phyloP scores from a whole-genome alignment of 2,329 filamentous ascomycete genomes.

The Leptographium flavum region DNA sequence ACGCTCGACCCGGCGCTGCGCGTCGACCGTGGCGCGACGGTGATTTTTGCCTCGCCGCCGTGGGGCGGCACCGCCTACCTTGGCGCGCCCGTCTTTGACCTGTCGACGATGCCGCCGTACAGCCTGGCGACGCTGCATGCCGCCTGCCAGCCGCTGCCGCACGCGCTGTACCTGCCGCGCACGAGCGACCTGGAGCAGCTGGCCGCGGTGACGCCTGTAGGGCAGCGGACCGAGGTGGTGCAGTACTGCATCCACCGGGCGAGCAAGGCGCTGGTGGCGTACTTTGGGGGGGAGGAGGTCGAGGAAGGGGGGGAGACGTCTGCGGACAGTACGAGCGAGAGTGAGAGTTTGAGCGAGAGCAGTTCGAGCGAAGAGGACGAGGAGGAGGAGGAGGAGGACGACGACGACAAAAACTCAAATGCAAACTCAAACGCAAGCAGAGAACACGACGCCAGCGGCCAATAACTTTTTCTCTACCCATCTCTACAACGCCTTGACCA shows the following conservation, averaged over 20 bases:
- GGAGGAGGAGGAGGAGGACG: background rate
- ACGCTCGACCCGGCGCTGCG: slow-evolving; percentile 23
- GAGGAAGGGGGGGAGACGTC: too few species aligned
- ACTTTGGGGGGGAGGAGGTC: slow-evolving; percentile 26
- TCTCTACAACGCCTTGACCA: slow-evolving; percentile 40
- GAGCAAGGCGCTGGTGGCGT: slow-evolving; percentile 67
- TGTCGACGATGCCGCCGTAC: slow-evolving; percentile 82
- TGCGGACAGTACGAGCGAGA: background rate
- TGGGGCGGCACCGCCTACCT: slow-evolving; percentile 46
- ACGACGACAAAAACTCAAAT: background rate
- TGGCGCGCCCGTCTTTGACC: slow-evolving; percentile 59
- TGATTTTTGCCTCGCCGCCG: slow-evolving; percentile 43
- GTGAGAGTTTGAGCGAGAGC: background rate
- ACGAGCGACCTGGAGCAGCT: slow-evolving; percentile 74
- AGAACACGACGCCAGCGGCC: background rate
- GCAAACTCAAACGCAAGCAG: background rate
- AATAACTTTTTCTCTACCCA: background rate
- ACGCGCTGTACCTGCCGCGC: slow-evolving; percentile 71
- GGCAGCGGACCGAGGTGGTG: slow-evolving; percentile 47
- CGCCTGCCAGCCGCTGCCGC: slow-evolving; percentile 44
- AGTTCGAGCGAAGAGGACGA: background rate
- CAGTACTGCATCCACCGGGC: slow-evolving; percentile 89
- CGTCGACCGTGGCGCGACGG: slow-evolving; percentile 25
- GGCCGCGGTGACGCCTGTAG: slow-evolving; percentile 39
- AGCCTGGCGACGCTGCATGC: slow-evolving; percentile 47